Conservation (phyloP, 2,329 filamentous ascomycete genomes). For the Diaporthe vexans region DNA sequence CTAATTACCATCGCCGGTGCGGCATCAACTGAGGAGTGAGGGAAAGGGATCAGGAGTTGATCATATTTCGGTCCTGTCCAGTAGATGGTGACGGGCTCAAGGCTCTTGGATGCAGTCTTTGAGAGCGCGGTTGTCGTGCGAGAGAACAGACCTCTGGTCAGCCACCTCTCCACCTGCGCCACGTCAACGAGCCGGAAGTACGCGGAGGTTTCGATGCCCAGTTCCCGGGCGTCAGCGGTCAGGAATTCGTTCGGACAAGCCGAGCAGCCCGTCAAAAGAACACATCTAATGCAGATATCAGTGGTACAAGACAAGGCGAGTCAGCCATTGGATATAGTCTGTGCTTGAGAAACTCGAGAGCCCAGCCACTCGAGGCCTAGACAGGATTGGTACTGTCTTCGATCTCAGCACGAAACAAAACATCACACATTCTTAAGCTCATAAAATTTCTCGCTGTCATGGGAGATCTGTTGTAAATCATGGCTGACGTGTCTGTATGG, state of each 20-base stretch:
- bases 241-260: neutral
- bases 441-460: neutral
- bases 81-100: neutral
- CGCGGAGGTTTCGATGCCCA: neutral
- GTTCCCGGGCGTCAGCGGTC: neutral
- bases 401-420: neutral
- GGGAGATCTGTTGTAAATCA: neutral
- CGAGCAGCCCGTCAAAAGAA: neutral
- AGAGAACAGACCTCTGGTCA: too few relatives aligned
- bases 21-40: neutral
- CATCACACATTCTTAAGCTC: neutral
- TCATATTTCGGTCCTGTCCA: neutral
- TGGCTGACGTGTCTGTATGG: constrained; percentile 2
- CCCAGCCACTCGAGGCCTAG: neutral
- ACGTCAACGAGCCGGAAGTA: neutral
- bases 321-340: neutral
- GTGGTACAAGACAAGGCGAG: neutral
- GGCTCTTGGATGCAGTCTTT: neutral
- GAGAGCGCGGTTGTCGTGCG: neutral
- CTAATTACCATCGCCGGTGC: neutral
- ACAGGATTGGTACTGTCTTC: neutral
- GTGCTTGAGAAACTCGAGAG: neutral
- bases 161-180: neutral
- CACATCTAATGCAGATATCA: neutral
- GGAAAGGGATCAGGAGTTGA: neutral